Evolutionary conservation across 805 yeast genomes (phyloP), one percentile per base, ranked within the genome.

Genomic region (Blastobotrys muscicola): DNA sequence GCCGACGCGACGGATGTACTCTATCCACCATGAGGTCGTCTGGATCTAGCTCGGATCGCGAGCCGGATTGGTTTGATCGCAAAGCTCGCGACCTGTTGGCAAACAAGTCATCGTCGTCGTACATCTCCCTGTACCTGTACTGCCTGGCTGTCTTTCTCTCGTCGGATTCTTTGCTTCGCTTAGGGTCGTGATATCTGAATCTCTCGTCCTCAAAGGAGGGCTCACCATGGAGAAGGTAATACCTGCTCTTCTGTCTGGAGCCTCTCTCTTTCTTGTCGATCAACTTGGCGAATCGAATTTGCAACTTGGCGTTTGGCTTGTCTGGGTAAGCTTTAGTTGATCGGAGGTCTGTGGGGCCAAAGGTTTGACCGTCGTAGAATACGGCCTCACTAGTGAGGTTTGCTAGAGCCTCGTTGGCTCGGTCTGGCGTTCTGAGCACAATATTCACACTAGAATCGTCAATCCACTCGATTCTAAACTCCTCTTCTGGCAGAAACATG

Each of bases 181-280:
- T 47, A 41, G 15, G 51, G 44, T 32, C 44, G 36, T 32, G 44
- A 37, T 16, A 40, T 42, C 36, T 32, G 30, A 47, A 32, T 46
- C 58, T 51, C 43, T 58, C 49, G 39, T 40, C 56, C 23, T 45
- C 46, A 23, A 53, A 46, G 10, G 76, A 75, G 2, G 87, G 90
- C 55, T 79, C 87, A 3, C 90, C 90, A 50, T 82, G 80, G 12
- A 78, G 56, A 45, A 79, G 64, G 61, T 82, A 82, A 60, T 80
- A 82, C 33, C 83, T 60, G 14, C 85, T 78, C 43, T 70, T 71
- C 10, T 68, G 73, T 15, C 74, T 65, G 8, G 86, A 79, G 47
- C 76, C 75, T 43, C 67, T 67, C 11, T 71, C 71, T 51, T 82
- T 82, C 38, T 66, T 65, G 59, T 82, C 90, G 2, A 71, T 62